Base-by-base conservation (phyloP, 1,284 basidiomycete genomes). In the Rhizoctonia solani region DNA sequence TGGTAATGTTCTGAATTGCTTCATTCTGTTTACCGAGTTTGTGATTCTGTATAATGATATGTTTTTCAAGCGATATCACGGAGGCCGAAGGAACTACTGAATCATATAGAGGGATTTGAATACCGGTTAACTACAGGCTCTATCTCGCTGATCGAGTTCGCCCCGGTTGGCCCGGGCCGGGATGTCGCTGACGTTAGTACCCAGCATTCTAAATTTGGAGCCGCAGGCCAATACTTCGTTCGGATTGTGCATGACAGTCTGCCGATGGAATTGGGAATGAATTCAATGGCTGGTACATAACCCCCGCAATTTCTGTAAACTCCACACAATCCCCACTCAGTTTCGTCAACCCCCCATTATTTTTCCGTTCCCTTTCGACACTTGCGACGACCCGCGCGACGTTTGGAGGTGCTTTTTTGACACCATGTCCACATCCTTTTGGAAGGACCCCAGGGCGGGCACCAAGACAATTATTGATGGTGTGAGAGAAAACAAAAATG, bases 221-320 rank as follows among this genome's bases (percentile, higher is more conserved):
- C 21, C 34, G 37, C 37, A 8, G 9, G 16, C 19, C 59, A 63
- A 63, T 34, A 8, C 11, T 6, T 21, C 44, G 16, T 37, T 19
- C 32, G 55, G 39, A 59, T n/a, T 52, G 21, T 52, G 50, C 47
- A 34, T 32, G n/a, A 63, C 23, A 14, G 1, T 25, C 47, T 63
- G 59, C 59, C 59, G 59, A 63, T 21, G 16, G 47, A 63, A 63
- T 63, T 63, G 50, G 47, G 59, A 63, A 63, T 63, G 47, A 41
- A n/a, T 63, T 52, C 41, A 50, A 32, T 39, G 25, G 30, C 34
- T 13, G n/a, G 55, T 63, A 63, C 59, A 63, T 63, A 63, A 63
- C 50, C 59, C 59, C 59, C 59, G 21, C 47, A 47, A 37, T 47
- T 2, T 13, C 30, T 27, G 19, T 19, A 34, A 25, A 41, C 59